These are phyloP conservation scores for Microcyclospora tardicrescens DNA, from an alignment of 2,329 filamentous ascomycete species.

Conservation along the genomic window DNA sequence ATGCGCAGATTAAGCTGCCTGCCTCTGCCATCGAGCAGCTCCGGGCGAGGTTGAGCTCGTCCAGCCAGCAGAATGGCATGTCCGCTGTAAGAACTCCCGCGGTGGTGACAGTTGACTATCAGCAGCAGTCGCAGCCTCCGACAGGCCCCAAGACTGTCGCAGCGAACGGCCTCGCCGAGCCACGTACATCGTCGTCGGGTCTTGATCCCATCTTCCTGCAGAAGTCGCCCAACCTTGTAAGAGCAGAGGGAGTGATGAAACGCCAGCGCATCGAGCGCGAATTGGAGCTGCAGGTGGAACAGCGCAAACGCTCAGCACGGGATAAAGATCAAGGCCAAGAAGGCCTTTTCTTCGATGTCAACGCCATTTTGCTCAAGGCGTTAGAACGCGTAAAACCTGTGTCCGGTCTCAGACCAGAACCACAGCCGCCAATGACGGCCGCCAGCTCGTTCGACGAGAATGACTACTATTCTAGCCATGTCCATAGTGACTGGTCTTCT, in stretches of 20 bases:
- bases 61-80: background rate
- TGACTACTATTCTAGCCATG: constrained; percentile 89
- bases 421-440: constrained; percentile 40
- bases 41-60: constrained; percentile 6
- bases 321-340: constrained; percentile 40
- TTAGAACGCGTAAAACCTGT: constrained; percentile 59
- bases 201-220: constrained; percentile 74
- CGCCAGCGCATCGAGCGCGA: constrained; percentile 67
- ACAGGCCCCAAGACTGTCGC: constrained; percentile 4
- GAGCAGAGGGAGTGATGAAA: constrained; percentile 67
- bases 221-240: constrained; percentile 74
- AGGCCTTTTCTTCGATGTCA: constrained; percentile 29
- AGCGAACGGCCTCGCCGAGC: constrained; percentile 13
- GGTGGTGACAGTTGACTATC: constrained; percentile 13
- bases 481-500: constrained; percentile 57
- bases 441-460: constrained; percentile 85
- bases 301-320: constrained; percentile 38
- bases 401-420: constrained; percentile 44
- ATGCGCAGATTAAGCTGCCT: constrained; percentile 49
- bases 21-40: constrained; percentile 35
- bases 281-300: constrained; percentile 65
- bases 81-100: constrained; percentile 6
- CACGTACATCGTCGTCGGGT: constrained; percentile 25
- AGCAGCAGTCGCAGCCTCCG: constrained; percentile 7
- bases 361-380: constrained; percentile 41